phyloP scores from a whole-genome alignment of 805 yeast genomes.

The Blastobotrys mokoenaii region DNA sequence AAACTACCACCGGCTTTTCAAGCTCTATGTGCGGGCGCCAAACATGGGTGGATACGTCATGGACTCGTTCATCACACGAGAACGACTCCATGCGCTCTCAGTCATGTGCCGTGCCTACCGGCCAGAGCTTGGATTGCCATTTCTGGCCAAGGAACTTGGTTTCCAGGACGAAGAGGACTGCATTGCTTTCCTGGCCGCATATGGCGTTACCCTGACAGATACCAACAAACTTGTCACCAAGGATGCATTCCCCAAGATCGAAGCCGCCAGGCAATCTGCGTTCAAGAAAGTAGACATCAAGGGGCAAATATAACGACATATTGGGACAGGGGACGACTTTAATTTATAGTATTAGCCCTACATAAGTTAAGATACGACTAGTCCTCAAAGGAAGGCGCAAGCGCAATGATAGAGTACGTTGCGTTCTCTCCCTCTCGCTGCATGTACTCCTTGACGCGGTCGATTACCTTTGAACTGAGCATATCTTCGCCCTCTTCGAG shows the following conservation, averaged over 20 bases:
- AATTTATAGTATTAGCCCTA: neutral
- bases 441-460: constrained; percentile 61
- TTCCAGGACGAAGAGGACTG: constrained; percentile 36
- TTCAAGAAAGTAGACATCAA: constrained; percentile 72
- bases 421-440: constrained; percentile 30
- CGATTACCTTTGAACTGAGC: constrained; percentile 40
- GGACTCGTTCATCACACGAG: constrained; percentile 47
- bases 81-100: constrained; percentile 48
- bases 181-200: constrained; percentile 34
- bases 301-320: constrained; percentile 64
- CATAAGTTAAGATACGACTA: neutral
- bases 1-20: constrained; percentile 49
- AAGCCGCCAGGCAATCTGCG: constrained; percentile 30
- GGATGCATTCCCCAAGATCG: constrained; percentile 27
- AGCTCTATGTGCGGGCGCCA: constrained; percentile 32
- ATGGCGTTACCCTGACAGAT: constrained; percentile 28
- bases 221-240: constrained; percentile 17
- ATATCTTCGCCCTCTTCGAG: constrained; percentile 39
- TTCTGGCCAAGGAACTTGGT: constrained; percentile 21
- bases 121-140: constrained; percentile 22
- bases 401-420: constrained; percentile 70
- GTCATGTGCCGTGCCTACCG: constrained; percentile 48
- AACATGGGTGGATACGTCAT: constrained; percentile 39
- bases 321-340: neutral
- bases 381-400: constrained; percentile 31